Conservation (phyloP, 768 basidiomycete genomes). For the Lentinula aciculospora region DNA sequence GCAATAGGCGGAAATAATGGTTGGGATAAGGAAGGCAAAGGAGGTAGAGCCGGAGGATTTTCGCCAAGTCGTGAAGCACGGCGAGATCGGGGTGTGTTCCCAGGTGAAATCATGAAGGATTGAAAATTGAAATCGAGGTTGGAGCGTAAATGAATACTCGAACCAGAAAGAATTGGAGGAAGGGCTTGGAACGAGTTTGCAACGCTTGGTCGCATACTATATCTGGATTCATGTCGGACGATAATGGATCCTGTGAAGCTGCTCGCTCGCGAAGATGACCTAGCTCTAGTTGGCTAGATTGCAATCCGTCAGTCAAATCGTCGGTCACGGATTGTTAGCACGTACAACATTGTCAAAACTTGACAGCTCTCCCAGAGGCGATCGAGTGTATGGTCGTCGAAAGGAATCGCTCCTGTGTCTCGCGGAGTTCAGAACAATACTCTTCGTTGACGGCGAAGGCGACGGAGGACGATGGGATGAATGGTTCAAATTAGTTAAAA, state of each 20-base stretch:
- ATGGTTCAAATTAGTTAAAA: neutral
- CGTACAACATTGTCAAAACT: neutral
- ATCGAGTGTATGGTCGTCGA: slow-evolving; percentile 4
- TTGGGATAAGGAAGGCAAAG: slow-evolving; percentile 29
- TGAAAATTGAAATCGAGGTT: slow-evolving; percentile 13
- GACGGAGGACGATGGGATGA: neutral
- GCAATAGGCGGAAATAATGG: slow-evolving; percentile 28
- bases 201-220: neutral
- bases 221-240: neutral
- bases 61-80: slow-evolving; percentile 16
- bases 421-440: neutral
- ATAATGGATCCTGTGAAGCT: slow-evolving; percentile 2
- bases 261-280: slow-evolving; percentile 4
- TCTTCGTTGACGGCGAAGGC: neutral
- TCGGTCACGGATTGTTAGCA: neutral
- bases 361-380: neutral
- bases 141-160: slow-evolving; percentile 9
- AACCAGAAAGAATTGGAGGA: slow-evolving; percentile 3
- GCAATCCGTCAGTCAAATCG: neutral
- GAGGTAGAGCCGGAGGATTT: slow-evolving; percentile 27
- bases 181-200: slow-evolving; percentile 3
- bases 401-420: neutral
- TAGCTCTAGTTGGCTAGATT: neutral
- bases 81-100: neutral
- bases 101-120: slow-evolving; percentile 8